Evolutionary conservation across 2,329 filamentous ascomycete genomes (phyloP).

Genomic region (Akanthomyces uredinophilus): DNA sequence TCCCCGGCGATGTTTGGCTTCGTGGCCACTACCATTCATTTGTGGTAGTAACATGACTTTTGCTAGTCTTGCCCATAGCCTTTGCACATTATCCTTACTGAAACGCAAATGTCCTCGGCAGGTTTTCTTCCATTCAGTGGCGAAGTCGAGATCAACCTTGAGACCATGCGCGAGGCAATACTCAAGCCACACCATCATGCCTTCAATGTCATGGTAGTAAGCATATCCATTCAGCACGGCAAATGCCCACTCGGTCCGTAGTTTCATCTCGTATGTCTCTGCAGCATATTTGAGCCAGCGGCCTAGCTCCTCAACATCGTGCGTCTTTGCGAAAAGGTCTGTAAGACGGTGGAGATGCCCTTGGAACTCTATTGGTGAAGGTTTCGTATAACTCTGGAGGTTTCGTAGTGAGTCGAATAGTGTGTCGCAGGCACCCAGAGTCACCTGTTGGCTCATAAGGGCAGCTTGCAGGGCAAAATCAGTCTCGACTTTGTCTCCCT

Average conservation of each 20-base stretch:
- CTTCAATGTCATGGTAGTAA: constrained; percentile 24
- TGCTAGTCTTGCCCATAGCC: neutral
- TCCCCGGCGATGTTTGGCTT: neutral
- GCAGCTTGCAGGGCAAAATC: constrained; percentile 9
- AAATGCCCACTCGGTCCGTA: constrained; percentile 26
- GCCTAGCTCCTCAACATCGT: constrained; percentile 25
- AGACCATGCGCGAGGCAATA: constrained; percentile 28
- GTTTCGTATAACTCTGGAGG: neutral
- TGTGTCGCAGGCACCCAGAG: neutral
- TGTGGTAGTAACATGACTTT: neutral
- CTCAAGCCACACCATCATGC: constrained; percentile 27
- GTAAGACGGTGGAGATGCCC: neutral
- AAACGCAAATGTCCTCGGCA: constrained; percentile 13
- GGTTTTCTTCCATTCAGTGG: constrained; percentile 20
- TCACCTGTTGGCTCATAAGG: neutral
- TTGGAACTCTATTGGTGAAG: constrained; percentile 1
- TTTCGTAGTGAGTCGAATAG: neutral
- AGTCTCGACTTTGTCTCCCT: neutral
- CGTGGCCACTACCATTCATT: neutral
- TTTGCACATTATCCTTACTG: neutral
- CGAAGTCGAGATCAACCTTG: constrained; percentile 26
- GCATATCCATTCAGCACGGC: constrained; percentile 28
- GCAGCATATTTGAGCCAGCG: constrained; percentile 25
- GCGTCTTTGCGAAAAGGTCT: constrained; percentile 21
- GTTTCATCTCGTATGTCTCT: constrained; percentile 22